Evolutionary conservation across 495 filamentous ascomycete genomes (phyloP), one percentile per base, ranked within the genome.

Genomic region (Aspergillus ostianus): DNA sequence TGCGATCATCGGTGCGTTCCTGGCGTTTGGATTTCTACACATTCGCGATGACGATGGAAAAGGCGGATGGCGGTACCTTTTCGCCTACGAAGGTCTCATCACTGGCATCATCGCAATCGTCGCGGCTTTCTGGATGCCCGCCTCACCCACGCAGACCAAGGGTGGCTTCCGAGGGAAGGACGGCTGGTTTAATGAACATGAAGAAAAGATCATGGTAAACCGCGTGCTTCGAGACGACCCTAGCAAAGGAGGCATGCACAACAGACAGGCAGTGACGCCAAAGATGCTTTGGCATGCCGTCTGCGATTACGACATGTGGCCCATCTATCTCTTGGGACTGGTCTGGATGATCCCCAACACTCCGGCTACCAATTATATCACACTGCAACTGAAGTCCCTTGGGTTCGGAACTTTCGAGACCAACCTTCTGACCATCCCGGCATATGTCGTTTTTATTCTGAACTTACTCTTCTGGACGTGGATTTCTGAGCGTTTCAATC

Each of bases 151-250:
- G 4, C 87, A 93, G 60, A 92, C 90, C 0, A 78, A 77, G 20
- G 86, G 83, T 47, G 78, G 80, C 70, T 83, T 89, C 63, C 81
- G 89, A 4, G 89, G 90, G 0, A 89, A 86, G 59, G 75, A 89
- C 8, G 89, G 89, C 4, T 91, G 87, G 87, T 91, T 91, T 66
- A 83, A 73, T 7, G 84, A 86, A 56, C 73, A 76, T 1, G 85
- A 90, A 62, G 85, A 87, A 62, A 80, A 76, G 21, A 90, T 91
- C 65, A 81, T 92, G 51, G 86, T 90, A 18, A 92, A 89, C 64
- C 81, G 89, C 12, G 77, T 90, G n/a, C 74, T 90, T n/a, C 81
- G 87, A 20, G 88, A 90, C 50, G 88, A 90, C 62, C 88, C 88
- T 0, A 82, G 78, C 53, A 90, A 90, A 69, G 83, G 84, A 29